Conservation (phyloP, 805 yeast genomes). For the Metschnikowia proteae region DNA sequence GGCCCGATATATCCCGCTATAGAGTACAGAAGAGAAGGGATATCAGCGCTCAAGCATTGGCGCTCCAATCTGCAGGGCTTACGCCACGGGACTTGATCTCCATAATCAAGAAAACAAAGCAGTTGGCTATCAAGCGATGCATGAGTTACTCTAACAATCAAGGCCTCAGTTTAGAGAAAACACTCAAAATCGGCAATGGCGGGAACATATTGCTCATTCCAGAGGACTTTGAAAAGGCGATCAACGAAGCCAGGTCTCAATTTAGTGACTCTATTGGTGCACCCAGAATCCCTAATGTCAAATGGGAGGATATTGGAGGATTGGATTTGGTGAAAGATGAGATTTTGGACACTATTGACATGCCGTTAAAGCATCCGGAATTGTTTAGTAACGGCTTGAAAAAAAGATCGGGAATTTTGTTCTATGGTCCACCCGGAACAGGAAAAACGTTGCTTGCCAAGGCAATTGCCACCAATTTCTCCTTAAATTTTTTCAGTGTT, state of each 20-base stretch:
- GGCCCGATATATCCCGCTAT: constrained; percentile 16
- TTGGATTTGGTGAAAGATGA: constrained; percentile 86
- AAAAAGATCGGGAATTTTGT: constrained; percentile 88
- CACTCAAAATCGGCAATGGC: constrained; percentile 47
- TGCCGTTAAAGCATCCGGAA: constrained; percentile 93
- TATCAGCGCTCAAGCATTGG: constrained; percentile 53
- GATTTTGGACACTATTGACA: constrained; percentile 90
- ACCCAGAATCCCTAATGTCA: constrained; percentile 89
- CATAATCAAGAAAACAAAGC: constrained; percentile 63
- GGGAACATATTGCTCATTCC: constrained; percentile 54
- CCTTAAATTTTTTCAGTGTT: constrained; percentile 90
- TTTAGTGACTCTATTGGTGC: constrained; percentile 96
- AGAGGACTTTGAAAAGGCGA: constrained; percentile 63
- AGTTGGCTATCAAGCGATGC: constrained; percentile 50
- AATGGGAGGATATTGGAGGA: constrained; percentile 98
- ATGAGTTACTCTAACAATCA: constrained; percentile 28
- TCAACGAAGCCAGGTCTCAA: constrained; percentile 77
- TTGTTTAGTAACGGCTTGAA: constrained; percentile 84
- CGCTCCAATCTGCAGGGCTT: constrained; percentile 88
- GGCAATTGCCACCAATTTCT: constrained; percentile 94
- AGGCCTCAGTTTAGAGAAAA: constrained; percentile 21
- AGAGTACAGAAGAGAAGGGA: constrained; percentile 29
- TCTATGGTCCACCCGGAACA: constrained; percentile 98
- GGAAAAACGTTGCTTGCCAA: constrained; percentile 95
- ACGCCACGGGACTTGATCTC: constrained; percentile 78